These are phyloP conservation scores for Cardamine chenopodiifolia DNA, from an alignment of 345 rosid genomes.

Conservation along the genomic window DNA sequence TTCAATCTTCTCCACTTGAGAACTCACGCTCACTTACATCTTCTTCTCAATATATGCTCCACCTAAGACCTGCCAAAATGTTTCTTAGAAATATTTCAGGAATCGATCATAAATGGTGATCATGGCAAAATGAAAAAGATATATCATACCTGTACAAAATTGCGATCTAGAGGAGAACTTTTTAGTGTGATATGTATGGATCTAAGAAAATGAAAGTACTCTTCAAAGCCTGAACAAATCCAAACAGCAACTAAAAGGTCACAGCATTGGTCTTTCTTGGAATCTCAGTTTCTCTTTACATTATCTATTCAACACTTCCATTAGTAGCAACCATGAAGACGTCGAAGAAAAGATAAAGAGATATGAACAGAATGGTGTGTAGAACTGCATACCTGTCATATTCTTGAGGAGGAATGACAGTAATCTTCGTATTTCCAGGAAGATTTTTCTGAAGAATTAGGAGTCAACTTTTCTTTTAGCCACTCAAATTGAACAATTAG, in stretches of 20 bases:
- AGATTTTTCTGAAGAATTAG: not conserved
- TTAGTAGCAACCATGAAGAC: not conserved
- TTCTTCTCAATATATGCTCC: not conserved
- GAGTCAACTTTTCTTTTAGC: slow-evolving; percentile 51
- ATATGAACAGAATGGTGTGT: not conserved
- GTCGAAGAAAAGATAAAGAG: not conserved
- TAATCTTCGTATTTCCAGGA: slow-evolving; percentile 26
- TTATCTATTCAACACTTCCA: not conserved
- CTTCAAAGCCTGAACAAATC: not conserved
- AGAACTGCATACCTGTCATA: slow-evolving; percentile 1
- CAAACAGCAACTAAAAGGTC: not conserved
- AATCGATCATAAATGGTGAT: slow-evolving; percentile 11
- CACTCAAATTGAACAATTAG: slow-evolving; percentile 56
- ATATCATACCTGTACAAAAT: not conserved
- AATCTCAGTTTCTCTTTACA: not conserved
- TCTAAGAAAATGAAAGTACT: not conserved
- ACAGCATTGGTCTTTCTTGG: not conserved
- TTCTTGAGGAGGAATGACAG: slow-evolving; percentile 2
- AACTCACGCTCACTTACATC: not conserved
- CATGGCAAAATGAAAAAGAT: not conserved
- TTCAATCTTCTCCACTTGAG: not conserved
- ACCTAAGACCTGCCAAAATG: not conserved
- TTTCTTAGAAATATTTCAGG: not conserved
- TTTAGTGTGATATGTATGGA: not conserved
- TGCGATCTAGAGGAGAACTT: not conserved